phyloP scores from a whole-genome alignment of 768 basidiomycete species.

The Clathrus columnatus region DNA sequence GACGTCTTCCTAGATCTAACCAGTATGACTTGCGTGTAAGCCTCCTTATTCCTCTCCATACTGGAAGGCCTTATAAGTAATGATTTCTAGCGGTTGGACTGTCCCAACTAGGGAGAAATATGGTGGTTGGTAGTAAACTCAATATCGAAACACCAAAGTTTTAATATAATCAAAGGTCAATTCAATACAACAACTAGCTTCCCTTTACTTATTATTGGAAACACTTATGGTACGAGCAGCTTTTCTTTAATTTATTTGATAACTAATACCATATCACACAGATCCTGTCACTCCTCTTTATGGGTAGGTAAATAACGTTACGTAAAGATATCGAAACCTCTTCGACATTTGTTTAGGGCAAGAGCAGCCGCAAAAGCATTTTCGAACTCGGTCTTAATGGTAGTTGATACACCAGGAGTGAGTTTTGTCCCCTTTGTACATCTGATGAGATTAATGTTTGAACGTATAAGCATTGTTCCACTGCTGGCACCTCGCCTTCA shows the following conservation, averaged over 20 bases:
- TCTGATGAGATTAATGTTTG: neutral
- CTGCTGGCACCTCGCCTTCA: slow-evolving; percentile 15
- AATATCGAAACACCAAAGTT: neutral
- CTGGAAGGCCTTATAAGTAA: no score
- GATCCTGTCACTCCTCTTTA: neutral
- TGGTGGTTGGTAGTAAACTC: slow-evolving; percentile 6
- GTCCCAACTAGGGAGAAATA: neutral
- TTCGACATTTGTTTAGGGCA: neutral
- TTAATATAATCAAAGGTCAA: slow-evolving; percentile 22
- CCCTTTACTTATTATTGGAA: slow-evolving; percentile 33
- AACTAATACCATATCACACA: neutral
- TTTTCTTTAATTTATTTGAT: neutral
- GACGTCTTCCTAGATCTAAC: slow-evolving; percentile 13
- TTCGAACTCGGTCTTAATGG: slow-evolving; percentile 6
- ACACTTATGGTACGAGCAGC: slow-evolving; percentile 24
- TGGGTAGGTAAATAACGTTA: neutral
- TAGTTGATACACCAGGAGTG: slow-evolving; percentile 11
- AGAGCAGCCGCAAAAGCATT: slow-evolving; percentile 8
- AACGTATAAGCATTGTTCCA: slow-evolving; percentile 13
- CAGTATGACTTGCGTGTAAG: neutral
- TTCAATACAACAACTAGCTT: slow-evolving; percentile 30
- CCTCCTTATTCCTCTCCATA: no score
- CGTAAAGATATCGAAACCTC: neutral
- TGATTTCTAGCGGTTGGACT: slow-evolving; percentile 3
- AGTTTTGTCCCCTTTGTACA: neutral